Conservation (phyloP, 306 rosid species). For the Vigna hirtella region DNA sequence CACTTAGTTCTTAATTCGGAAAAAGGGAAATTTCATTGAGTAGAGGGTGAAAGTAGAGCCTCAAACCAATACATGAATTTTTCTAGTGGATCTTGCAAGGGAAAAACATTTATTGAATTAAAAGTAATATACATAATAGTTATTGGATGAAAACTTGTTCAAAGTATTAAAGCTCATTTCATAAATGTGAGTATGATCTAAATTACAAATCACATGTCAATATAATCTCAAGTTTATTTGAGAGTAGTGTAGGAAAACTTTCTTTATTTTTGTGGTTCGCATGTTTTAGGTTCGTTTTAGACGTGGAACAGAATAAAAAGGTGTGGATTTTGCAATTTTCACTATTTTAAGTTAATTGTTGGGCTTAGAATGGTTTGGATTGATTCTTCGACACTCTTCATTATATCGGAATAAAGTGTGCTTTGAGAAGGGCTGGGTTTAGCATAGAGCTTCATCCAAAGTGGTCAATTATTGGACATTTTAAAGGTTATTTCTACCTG, state of each 20-base stretch:
- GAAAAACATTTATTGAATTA: neutral
- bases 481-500: no score
- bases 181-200: neutral
- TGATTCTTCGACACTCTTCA: neutral
- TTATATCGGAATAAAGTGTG: neutral
- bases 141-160: neutral
- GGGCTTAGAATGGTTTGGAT: neutral
- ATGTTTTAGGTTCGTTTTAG: neutral
- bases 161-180: neutral
- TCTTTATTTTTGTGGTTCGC: neutral
- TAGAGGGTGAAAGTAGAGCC: neutral
- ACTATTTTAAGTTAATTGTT: neutral
- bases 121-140: neutral
- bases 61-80: neutral
- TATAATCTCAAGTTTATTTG: neutral
- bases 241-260: neutral
- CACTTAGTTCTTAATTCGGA: neutral
- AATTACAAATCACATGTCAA: neutral
- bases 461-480: neutral
- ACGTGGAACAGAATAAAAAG: neutral
- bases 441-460: conserved; percentile 17
- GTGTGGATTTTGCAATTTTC: neutral
- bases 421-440: conserved; percentile 20
- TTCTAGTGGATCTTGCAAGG: neutral
- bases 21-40: neutral